Evolutionary conservation across 805 yeast species (phyloP).

Genomic region (Monosporozyma servazzii): DNA sequence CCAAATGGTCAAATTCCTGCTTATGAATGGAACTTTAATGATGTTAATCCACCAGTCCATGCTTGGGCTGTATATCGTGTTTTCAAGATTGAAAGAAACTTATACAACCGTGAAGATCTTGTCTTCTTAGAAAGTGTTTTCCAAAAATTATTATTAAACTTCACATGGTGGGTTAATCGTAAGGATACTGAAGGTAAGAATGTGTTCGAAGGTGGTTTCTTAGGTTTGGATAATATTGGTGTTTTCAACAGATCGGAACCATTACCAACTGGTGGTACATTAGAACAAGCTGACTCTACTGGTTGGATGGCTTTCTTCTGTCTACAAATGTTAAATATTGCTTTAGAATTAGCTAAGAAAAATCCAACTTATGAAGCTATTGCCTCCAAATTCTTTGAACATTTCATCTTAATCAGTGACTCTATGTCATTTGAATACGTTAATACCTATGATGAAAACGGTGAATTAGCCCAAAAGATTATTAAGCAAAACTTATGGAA

Average conservation of each 20-base stretch:
- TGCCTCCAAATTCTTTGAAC: conserved; percentile 92
- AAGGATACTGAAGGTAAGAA: conserved; percentile 82
- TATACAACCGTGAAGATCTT: conserved; percentile 74
- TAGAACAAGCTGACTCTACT: conserved; percentile 92
- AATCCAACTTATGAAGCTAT: conserved; percentile 85
- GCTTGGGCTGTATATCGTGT: conserved; percentile 92
- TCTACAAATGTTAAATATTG: conserved; percentile 84
- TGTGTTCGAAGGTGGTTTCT: conserved; percentile 88
- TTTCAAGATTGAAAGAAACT: conserved; percentile 77
- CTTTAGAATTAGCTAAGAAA: conserved; percentile 79
- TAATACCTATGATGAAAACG: conserved; percentile 21
- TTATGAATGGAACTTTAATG: conserved; percentile 92
- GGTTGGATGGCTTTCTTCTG: conserved; percentile 97
- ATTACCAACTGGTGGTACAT: conserved; percentile 80
- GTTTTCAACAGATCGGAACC: conserved; percentile 89
- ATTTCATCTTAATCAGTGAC: conserved; percentile 82
- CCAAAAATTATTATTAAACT: conserved; percentile 80
- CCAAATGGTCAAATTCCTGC: conserved; percentile 96
- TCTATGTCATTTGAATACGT: conserved; percentile 70
- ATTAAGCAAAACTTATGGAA: conserved; percentile 70
- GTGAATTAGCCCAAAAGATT: conserved; percentile 34
- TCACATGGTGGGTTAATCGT: conserved; percentile 97
- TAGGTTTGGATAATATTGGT: conserved; percentile 89
- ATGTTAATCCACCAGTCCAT: conserved; percentile 94
- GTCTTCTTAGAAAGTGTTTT: conserved; percentile 82